Percentiles rank a stretch among this genome's conserved stretches.
Evolutionary conservation across 176 grass and related monocot genomes (phyloP).

Genomic region (Phragmites australis): DNA sequence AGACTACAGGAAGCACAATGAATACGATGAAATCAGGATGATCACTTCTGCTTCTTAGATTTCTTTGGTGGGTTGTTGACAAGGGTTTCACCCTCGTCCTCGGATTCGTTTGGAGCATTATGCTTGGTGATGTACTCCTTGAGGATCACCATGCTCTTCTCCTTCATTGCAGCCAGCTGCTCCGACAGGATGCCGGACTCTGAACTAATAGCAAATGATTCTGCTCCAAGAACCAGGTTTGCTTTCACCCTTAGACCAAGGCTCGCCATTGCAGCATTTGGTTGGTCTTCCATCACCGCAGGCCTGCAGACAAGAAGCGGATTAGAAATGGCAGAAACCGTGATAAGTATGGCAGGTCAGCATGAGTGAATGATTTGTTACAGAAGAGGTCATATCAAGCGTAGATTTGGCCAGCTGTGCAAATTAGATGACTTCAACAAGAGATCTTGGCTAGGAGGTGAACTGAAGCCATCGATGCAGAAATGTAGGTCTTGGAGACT

Average conservation of each 20-base stretch:
- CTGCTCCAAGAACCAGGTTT: slow-evolving; percentile 52
- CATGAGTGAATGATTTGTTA: background rate
- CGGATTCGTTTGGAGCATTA: slow-evolving; percentile 67
- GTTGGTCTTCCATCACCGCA: slow-evolving; percentile 44
- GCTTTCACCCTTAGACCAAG: slow-evolving; percentile 55
- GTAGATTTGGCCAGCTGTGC: background rate
- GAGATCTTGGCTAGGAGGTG: background rate
- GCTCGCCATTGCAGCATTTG: no score
- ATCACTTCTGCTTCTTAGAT: slow-evolving; percentile 70
- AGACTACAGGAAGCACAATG: background rate
- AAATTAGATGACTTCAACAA: background rate
- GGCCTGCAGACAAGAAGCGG: slow-evolving; percentile 13
- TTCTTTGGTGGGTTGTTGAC: slow-evolving; percentile 71
- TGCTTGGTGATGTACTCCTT: slow-evolving; percentile 76
- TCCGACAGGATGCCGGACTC: slow-evolving; percentile 61
- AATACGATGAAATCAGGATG: background rate
- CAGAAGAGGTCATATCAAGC: background rate
- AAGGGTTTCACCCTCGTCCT: slow-evolving; percentile 34
- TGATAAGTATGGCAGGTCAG: background rate
- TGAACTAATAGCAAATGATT: slow-evolving; percentile 53
- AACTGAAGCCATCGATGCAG: background rate
- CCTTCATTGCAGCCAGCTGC: slow-evolving; percentile 67
- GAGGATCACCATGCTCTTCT: slow-evolving; percentile 84
- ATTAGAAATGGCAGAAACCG: background rate
- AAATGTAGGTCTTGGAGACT: background rate